These are phyloP conservation scores for Gynochthodes officinalis DNA, from an alignment of 257 asterid genomes.

Conservation along the genomic window DNA sequence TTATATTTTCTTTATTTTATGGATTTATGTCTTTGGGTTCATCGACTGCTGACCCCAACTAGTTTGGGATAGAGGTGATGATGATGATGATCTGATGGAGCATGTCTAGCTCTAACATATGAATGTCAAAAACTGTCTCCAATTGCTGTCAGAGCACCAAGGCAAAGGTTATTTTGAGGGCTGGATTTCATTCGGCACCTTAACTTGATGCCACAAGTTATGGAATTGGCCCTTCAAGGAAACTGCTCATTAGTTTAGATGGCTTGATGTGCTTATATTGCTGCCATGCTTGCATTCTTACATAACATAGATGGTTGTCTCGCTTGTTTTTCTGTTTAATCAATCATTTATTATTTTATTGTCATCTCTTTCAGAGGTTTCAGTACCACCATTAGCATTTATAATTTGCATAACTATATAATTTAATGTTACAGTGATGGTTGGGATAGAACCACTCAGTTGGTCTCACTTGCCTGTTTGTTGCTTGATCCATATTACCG, in stretches of 20 bases:
- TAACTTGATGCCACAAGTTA: background rate
- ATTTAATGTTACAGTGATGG: constrained; percentile 73
- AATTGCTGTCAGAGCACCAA: background rate
- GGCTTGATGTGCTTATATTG: background rate
- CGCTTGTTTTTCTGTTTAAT: background rate
- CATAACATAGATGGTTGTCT: background rate
- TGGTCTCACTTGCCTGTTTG: constrained; percentile 92
- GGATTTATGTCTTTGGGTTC: too few species aligned
- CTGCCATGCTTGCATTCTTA: background rate
- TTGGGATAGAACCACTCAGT: constrained; percentile 98
- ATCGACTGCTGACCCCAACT: too few species aligned
- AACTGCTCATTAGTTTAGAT: background rate
- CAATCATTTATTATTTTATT: background rate
- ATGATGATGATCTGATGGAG: constrained; percentile 9
- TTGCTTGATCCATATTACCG: constrained; percentile 97
- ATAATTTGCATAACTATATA: constrained; percentile 16
- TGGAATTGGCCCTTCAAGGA: background rate
- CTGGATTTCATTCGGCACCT: background rate
- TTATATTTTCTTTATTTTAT: too few species aligned
- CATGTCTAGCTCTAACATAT: background rate
- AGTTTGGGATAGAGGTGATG: too few species aligned
- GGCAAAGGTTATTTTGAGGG: background rate
- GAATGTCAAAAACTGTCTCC: background rate
- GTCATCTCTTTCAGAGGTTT: background rate
- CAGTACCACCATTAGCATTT: constrained; percentile 8